Conservation (phyloP, 352 stramenopile species). For the Pythium rishiriense region DNA sequence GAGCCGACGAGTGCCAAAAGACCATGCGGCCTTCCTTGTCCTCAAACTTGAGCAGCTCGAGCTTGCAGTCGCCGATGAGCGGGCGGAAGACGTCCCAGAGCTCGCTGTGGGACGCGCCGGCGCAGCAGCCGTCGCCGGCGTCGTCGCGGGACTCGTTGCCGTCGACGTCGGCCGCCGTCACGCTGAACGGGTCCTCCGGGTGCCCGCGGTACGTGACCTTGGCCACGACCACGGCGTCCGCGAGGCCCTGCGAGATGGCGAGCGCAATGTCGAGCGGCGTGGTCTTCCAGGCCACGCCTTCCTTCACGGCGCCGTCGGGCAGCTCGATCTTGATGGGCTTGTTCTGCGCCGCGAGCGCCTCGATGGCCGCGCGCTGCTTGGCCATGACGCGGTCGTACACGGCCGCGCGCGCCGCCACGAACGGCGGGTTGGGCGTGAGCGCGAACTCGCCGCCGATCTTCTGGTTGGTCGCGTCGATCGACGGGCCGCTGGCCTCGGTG, state of each 20-base stretch:
- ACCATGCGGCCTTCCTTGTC: conserved; percentile 88
- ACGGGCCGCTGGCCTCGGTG: conserved; percentile 72
- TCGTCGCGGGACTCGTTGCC: conserved; percentile 78
- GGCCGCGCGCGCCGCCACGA: conserved; percentile 69
- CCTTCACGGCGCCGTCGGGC: conserved; percentile 94
- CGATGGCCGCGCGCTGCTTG: conserved; percentile 63
- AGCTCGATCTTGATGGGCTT: conserved; percentile 96
- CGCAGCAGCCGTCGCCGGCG: conserved; percentile 48
- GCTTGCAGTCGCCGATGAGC: conserved; percentile 95
- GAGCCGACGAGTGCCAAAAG: conserved; percentile 99
- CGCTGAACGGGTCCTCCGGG: conserved; percentile 73
- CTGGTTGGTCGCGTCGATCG: conserved; percentile 48
- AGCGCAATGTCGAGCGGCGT: conserved; percentile 97
- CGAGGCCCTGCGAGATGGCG: conserved; percentile 94
- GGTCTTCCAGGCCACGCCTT: conserved; percentile 92
- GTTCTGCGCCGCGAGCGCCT: conserved; percentile 78
- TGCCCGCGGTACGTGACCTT: conserved; percentile 87
- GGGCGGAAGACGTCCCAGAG: conserved; percentile 98
- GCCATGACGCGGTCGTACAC: conserved; percentile 90
- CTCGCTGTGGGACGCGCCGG: conserved; percentile 61
- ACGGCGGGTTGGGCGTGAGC: conserved; percentile 81
- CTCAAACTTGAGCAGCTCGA: conserved; percentile 99
- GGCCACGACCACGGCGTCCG: conserved; percentile 92
- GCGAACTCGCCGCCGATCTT: conserved; percentile 87
- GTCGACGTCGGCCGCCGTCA: conserved; percentile 86